Percentiles rank a stretch among this genome's conserved stretches.
Conservation (phyloP, 2,329 filamentous ascomycete genomes). For the Ambrosiella beaveri region DNA sequence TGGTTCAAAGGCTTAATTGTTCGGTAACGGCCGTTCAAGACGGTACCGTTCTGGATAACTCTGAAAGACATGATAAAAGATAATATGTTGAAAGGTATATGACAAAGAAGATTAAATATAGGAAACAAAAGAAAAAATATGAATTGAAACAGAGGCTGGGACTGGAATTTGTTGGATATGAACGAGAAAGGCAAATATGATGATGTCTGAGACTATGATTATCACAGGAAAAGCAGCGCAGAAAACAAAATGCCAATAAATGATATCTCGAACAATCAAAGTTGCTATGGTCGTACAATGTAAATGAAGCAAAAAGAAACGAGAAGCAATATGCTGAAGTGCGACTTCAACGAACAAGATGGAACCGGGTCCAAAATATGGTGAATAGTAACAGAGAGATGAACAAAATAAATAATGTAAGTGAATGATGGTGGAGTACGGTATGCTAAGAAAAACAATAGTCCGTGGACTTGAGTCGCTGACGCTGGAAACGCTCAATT, state of each 20-base stretch:
- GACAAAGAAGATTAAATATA: conserved; percentile 16
- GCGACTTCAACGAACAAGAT: conserved; percentile 4
- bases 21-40: conserved; percentile 78
- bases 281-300: conserved; percentile 6
- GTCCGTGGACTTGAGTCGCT: conserved; percentile 9
- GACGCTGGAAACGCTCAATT: conserved; percentile 6
- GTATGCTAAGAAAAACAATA: conserved; percentile 12
- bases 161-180: conserved; percentile 10
- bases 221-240: conserved; percentile 1
- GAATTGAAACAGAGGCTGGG: conserved; percentile 12
- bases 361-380: neutral
- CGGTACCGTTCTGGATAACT: conserved; percentile 52
- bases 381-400: conserved; percentile 10
- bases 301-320: neutral
- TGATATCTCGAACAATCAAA: conserved; percentile 1
- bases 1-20: conserved; percentile 92
- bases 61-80: conserved; percentile 66
- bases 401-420: conserved; percentile 19
- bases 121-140: conserved; percentile 9
- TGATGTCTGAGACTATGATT: conserved; percentile 3
- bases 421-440: conserved; percentile 15
- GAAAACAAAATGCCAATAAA: conserved; percentile 3
- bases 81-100: conserved; percentile 30
- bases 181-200: conserved; percentile 5
- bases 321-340: conserved; percentile 12